A percentile compares a stretch with the other conserved stretches of the same genome.
phyloP scores from a whole-genome alignment of 1,284 basidiomycete species.

The Moesziomyces parantarcticus region DNA sequence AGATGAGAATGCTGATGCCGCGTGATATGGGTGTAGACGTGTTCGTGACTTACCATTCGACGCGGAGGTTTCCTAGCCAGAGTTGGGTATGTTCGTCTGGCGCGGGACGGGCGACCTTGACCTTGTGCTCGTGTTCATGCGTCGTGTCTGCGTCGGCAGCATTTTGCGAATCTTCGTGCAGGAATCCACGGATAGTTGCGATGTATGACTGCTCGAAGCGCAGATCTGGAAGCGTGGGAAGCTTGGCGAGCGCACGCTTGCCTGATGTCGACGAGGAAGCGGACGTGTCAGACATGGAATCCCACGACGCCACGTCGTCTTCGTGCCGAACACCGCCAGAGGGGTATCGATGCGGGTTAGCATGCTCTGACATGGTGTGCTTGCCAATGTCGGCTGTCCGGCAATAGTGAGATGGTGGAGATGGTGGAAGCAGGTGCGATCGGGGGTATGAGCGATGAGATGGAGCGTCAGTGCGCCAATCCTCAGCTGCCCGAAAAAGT shows the following conservation, averaged over 20 bases:
- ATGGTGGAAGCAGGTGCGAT: background rate
- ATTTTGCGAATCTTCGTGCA: conserved; percentile 43
- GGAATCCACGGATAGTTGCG: conserved; percentile 50
- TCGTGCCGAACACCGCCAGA: conserved; percentile 4
- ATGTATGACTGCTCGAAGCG: conserved; percentile 62
- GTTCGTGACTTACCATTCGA: conserved; percentile 54
- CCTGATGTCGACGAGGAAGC: conserved; percentile 9
- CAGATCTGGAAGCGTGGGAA: conserved; percentile 52
- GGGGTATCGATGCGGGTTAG: background rate
- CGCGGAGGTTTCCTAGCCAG: conserved; percentile 55
- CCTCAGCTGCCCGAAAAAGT: too few species aligned
- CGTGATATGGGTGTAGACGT: too few species aligned
- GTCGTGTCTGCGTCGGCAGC: conserved; percentile 1
- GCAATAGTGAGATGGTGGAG: background rate
- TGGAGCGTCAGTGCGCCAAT: too few species aligned
- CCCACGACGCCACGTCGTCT: conserved; percentile 13
- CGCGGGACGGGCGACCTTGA: conserved; percentile 19
- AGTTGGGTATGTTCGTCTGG: conserved; percentile 37
- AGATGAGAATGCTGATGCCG: too few species aligned
- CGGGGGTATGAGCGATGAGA: too few species aligned
- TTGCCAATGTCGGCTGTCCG: too few species aligned
- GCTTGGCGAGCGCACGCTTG: conserved; percentile 7
- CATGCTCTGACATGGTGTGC: background rate
- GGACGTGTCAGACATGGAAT: conserved; percentile 9
- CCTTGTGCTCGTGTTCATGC: conserved; percentile 28